These are phyloP conservation scores for Penicillium canescens DNA, from an alignment of 495 filamentous ascomycete genomes.

Conservation along the genomic window DNA sequence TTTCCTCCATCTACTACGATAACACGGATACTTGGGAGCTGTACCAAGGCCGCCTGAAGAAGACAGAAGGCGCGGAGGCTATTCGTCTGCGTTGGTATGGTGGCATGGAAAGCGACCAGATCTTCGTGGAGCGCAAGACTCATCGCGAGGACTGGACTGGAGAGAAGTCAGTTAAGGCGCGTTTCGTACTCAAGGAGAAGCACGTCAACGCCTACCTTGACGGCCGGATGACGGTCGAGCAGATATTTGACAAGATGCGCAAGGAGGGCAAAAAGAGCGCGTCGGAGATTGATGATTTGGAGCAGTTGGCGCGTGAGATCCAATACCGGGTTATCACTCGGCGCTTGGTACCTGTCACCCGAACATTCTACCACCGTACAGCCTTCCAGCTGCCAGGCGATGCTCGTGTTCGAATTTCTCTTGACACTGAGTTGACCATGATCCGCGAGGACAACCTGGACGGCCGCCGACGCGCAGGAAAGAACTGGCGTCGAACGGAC, in stretches of 20 bases:
- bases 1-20: constrained; percentile 98
- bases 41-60: constrained; percentile 91
- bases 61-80: constrained; percentile 96
- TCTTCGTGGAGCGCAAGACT: constrained; percentile 97
- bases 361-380: constrained; percentile 96
- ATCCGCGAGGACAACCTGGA: constrained; percentile 92
- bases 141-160: constrained; percentile 99
- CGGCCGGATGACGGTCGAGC: constrained; percentile 77
- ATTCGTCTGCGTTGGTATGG: constrained; percentile 98
- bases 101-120: constrained; percentile 88
- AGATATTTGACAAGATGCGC: constrained; percentile 90
- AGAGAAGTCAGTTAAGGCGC: constrained; percentile 97
- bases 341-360: constrained; percentile 78
- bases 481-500: constrained; percentile 96
- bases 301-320: constrained; percentile 85
- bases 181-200: constrained; percentile 95
- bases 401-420: constrained; percentile 91
- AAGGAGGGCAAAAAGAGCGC: constrained; percentile 91
- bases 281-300: constrained; percentile 85
- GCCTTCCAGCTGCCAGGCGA: constrained; percentile 98
- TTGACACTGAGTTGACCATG: constrained; percentile 96
- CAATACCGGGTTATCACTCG: constrained; percentile 90
- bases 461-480: constrained; percentile 69
- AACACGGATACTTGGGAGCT: constrained; percentile 91
- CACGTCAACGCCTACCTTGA: constrained; percentile 86